Base-by-base conservation (phyloP, 345 rosid genomes). In the Arabis hirsuta region DNA sequence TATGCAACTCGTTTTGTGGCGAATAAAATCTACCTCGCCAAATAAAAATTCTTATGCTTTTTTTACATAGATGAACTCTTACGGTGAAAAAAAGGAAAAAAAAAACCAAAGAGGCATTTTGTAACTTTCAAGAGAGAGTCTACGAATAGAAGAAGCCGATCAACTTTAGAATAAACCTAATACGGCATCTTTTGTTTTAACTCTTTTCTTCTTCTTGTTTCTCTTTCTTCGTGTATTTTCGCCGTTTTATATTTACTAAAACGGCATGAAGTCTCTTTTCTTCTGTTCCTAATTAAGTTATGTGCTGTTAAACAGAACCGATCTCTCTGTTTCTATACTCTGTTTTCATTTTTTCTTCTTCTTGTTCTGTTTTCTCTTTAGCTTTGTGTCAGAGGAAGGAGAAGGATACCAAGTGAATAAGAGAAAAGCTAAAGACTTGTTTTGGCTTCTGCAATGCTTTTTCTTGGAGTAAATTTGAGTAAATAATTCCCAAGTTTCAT, bases 271-370 rank as follows among this genome's bases (percentile, higher is more conserved):
- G 54, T 67, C 31, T 62, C 13, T 51, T 16, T 43, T 16, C 10
- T 67, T 57, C 46, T 59, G 27, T 43, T 36, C 19, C 43, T 5
- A 55, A 8, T 43, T 5, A 55, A 8, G 43, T 20, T 36, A 10
- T 67, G 24, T 14, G 51, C 57, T 68, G 63, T 75, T 75, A 75
- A 67, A 45, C 41, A 44, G 6, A 46, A 54, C 58, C 19, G 5
- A 54, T 36, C 74, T 62, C 64, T 75, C 74, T 61, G 79, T 75
- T 67, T 67, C 26, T 22, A 14, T 73, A 63, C 62, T 74, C 62
- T 51, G 55, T 59, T 43, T 50, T 27, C 10, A 22, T 22, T 19
- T 7, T 19, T 11, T 39, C 29, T 19, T 19, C 20, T 22, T 72
- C 60, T 57, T 26, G 58, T 65, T 73, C 34, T 56, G 1, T 24